Evolutionary conservation across 2,329 filamentous ascomycete species (phyloP), one percentile per base, ranked within the genome.

Genomic region (Botrytis galanthina): DNA sequence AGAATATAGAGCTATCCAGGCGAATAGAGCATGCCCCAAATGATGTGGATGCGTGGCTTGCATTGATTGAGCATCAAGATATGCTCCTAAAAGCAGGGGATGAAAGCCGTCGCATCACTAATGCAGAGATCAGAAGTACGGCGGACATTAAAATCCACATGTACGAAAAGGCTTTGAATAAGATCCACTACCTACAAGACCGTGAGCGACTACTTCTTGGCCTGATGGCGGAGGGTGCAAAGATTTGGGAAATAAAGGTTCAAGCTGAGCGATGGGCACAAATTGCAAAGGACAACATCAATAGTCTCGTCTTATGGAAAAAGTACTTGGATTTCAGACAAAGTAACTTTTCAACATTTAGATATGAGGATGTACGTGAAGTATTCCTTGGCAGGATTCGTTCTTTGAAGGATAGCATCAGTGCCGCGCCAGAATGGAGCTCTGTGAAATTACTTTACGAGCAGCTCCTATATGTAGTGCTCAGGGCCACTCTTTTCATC

Each of bases 91-190:
- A 84, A 70, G 83, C 85, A 37, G 84, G 85, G 39, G 83, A 85
- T 35, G 82, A 82, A 74, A 84, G 83, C 79, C 85, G 80, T 60
- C 84, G 82, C 57, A 83, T 85, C 37, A 90, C 89, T 0, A 83
- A 84, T 42, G 88, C 90, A 4, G 92, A 96, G 79, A 84, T 85
- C 69, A 87, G 87, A 75, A 91, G 91, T 75, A 88, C 93, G 72
- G 90, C 93, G 5, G 92, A 96, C 76, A 89, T 97, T 72, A 95
- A 93, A 76, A 83, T 97, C 3, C 90, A 91, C 2, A 89, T 97
- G 75, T 93, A 95, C 74, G 90, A 95, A 76, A 90, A 93, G 75
- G 95, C 95, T 0, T 81, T 97, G 12, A 83, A 85, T 18, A 87
- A 91, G 63, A 85, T 88, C 9, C 80, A 81, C 0, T 82, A 84